phyloP scores from a whole-genome alignment of 257 asterid species.

The Scutellaria barbata region DNA sequence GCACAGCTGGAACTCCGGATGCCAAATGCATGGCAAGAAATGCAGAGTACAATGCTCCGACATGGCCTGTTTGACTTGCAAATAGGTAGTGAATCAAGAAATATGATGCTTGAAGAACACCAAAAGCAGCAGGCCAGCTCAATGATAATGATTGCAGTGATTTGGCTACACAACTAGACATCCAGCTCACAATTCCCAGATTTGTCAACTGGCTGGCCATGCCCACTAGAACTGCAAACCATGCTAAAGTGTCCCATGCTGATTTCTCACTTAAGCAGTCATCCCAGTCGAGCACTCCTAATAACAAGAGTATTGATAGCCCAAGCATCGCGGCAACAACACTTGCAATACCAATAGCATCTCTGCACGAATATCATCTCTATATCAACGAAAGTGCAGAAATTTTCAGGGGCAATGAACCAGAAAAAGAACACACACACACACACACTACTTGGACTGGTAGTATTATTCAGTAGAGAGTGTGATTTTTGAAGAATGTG shows the following conservation, averaged over 20 bases:
- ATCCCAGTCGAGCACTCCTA: conserved; percentile 91
- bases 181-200: conserved; percentile 88
- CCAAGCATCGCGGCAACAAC: conserved; percentile 99
- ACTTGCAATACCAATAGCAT: conserved; percentile 83
- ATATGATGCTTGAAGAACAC: conserved; percentile 83
- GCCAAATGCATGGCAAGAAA: conserved; percentile 96
- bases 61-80: conserved; percentile 97
- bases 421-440: background rate
- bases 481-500: background rate
- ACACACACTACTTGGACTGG: no score
- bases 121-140: conserved; percentile 96
- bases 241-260: conserved; percentile 97
- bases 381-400: conserved; percentile 13
- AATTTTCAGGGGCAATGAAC: background rate
- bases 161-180: conserved; percentile 80
- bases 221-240: conserved; percentile 98
- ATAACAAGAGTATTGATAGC: conserved; percentile 69
- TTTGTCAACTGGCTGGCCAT: conserved; percentile 95
- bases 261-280: conserved; percentile 94
- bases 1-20: conserved; percentile 83
- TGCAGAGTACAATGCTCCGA: conserved; percentile 92
- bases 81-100: conserved; percentile 91
- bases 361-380: conserved; percentile 55
- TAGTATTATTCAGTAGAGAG: background rate
- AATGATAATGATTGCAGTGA: conserved; percentile 67